Evolutionary conservation across 192 early-diverging fungal species (phyloP).

Genomic region (Umbelopsis isabellina): DNA sequence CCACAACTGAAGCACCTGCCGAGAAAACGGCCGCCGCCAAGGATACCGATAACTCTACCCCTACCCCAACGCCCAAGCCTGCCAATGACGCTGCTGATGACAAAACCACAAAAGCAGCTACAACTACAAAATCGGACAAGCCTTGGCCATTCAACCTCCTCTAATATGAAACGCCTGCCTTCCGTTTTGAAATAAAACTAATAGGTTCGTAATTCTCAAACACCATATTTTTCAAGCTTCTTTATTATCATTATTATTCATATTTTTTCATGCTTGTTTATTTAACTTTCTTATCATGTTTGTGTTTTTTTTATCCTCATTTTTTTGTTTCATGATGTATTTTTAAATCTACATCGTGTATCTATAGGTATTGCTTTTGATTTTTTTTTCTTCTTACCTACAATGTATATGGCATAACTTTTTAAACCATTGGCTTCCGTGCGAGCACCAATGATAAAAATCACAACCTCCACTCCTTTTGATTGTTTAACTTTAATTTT

Average conservation of each 20-base stretch:
- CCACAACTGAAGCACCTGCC: neutral
- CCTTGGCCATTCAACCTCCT: constrained; percentile 10
- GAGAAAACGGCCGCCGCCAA: neutral
- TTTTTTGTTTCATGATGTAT: constrained; percentile 13
- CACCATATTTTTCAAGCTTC: neutral
- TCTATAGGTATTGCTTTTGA: no score
- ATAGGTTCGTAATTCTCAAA: constrained; percentile 15
- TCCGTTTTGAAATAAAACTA: constrained; percentile 2
- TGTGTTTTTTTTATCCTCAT: neutral
- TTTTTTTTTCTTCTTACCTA: no score
- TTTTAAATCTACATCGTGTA: constrained; percentile 9
- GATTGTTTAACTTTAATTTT: neutral
- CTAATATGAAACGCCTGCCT: neutral
- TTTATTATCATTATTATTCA: neutral
- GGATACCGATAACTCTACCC: neutral
- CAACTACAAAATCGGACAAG: neutral
- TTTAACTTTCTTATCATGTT: no score
- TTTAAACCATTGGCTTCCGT: neutral
- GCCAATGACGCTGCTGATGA: no score
- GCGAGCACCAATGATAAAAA: neutral
- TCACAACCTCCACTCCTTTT: constrained; percentile 1
- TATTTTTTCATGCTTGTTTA: neutral
- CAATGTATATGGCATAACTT: no score
- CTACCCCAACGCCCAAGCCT: neutral
- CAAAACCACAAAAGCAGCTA: neutral